Evolutionary conservation across 306 rosid species (phyloP), one percentile per base, ranked within the genome.

Genomic region (Prunus kanzakura): DNA sequence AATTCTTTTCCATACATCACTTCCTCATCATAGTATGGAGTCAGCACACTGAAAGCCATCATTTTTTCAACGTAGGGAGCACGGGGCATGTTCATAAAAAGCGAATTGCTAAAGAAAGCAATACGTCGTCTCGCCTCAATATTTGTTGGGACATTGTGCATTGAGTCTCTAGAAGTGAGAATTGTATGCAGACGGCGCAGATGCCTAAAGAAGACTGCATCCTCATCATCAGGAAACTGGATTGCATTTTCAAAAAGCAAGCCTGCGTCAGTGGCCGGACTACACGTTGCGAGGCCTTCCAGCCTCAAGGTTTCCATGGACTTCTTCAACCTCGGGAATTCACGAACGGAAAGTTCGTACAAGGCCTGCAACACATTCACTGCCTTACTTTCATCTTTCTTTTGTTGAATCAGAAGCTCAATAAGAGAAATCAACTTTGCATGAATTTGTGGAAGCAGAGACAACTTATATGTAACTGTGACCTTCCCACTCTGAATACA

Each of bases 11-110:
- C 78, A 81, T 80, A 90, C 54, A 87, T 38, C 75, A 93, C 98
- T 29, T 93, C 98, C 81, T 93, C 98, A 55, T 93, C 96, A 23
- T 91, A 93, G 78, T 93, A 93, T 16, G 98, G 98, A 43, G 98
- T 93, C 80, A 93, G 76, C 83, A 93, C 80, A 54, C 94, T 93
- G 86, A 93, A 93, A 79, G 98, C 87, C 94, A 85, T 79, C 97
- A 93, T 93, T 78, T 90, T 91, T 77, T 90, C 98, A 72, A 93
- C 93, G 23, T 69, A 15, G 18, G 96, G 98, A 78, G 97, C 97
- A 63, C 96, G 98, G 2, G 98, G 98, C 75, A 93, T 91, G 86
- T 93, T 93, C 98, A 93, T 93, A 80, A 93, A 93, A 76, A 93
- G 88, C 16, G 98, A 93, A 84, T 93, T 93, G 88, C 89, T 86